Evolutionary conservation across 257 asterid species (phyloP), one percentile per base, ranked within the genome.

Genomic region (Fraxinus excelsior): DNA sequence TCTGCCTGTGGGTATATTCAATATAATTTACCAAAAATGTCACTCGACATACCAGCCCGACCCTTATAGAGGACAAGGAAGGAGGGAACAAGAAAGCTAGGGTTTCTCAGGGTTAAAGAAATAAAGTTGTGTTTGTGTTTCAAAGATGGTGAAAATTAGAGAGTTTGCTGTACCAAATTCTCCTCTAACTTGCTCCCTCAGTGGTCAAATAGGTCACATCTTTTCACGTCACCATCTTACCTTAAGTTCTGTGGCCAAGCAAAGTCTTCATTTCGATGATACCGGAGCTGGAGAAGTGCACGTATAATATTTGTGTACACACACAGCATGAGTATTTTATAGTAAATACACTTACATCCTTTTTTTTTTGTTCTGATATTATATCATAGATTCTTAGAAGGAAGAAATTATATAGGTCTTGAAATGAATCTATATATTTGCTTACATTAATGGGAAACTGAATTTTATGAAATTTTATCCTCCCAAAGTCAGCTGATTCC

Each of bases 91-190:
- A 71, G 53, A 66, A 31, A 58, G 67, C 13, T 28, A 56, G 25
- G n/a, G 66, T 51, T 72, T 79, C 65, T 18, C 5, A 74, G 69
- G 49, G 46, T 65, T 67, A 74, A 80, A 79, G 70, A 79, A 56
- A 5, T 40, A 11, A 67, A 70, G 60, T 12, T 71, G 42, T 70
- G 23, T 26, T 56, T 71, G 49, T 28, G 49, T 38, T 70, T 62
- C 38, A 81, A 82, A 77, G 84, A 74, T 72, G 84, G 87, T 81
- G 90, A 82, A 81, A 82, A 80, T 83, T 84, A 85, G 91, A 74
- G 79, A 80, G 93, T 88, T 90, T 87, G 96, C 79, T 88, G 81
- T 86, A 90, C 89, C 93, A 85, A 90, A 88, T 90, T 85, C 88
- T 74, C 76, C 86, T 82, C 86, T 84, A 79, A 82, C 88, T 72